phyloP scores from a whole-genome alignment of 2,329 filamentous ascomycete genomes.

The Colletotrichum sp. region DNA sequence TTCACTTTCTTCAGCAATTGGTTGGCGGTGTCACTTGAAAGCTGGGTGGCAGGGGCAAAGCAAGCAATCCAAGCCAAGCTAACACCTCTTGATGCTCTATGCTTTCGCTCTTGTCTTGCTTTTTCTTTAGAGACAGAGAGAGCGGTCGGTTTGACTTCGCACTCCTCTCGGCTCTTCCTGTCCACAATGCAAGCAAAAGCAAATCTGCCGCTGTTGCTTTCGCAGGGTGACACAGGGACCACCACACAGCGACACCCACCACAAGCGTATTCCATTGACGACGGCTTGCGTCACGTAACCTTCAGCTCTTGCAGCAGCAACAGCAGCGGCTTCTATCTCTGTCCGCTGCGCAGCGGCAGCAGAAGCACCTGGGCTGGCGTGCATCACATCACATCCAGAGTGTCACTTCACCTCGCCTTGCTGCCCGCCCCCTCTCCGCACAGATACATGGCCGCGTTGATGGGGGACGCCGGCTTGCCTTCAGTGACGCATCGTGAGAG shows the following conservation, averaged over 20 bases:
- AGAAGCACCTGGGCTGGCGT: neutral
- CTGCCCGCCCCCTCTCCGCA: neutral
- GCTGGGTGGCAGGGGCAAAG: neutral
- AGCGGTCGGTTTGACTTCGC: neutral
- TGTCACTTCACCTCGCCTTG: neutral
- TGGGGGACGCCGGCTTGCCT: neutral
- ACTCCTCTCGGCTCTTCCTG: neutral
- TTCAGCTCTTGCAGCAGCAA: neutral
- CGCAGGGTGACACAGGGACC: neutral
- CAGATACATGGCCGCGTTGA: neutral
- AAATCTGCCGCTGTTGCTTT: neutral
- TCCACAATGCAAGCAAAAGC: neutral
- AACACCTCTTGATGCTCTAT: neutral
- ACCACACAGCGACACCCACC: neutral
- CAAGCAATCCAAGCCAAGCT: neutral
- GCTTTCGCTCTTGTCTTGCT: neutral
- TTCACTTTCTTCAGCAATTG: neutral
- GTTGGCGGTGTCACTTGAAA: neutral
- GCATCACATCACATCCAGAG: neutral
- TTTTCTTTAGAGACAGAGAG: neutral
- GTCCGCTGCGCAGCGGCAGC: neutral
- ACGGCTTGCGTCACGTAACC: constrained; percentile 19
- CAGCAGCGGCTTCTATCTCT: neutral
- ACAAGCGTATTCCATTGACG: constrained; percentile 14
- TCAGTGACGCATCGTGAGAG: neutral